Base-by-base conservation (phyloP, 805 yeast species). In the Ogataea pilisensis region DNA sequence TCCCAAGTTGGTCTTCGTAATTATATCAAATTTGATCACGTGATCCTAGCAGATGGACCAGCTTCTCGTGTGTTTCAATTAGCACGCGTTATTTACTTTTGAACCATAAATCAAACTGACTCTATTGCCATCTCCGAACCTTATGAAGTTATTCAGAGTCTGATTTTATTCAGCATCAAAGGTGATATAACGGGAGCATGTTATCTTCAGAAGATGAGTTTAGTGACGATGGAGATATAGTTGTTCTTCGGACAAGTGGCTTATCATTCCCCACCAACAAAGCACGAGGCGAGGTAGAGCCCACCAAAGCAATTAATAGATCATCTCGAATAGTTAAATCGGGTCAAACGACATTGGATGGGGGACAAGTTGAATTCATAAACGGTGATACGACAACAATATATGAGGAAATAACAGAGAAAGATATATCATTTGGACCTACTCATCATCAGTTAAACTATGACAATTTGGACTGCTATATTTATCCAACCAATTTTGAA, bases 401-500 rank as follows among this genome's bases (percentile, higher is more conserved):
- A n/a, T 60, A 60, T 34, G 56, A 52, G 40, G 56, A 54, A 31
- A 45, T 58, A 9, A 44, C 45, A 26, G 57, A 54, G 35, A 45
- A 49, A 11, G 49, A 57, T 13, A 52, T 54, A 2, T 48, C 48
- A 4, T 48, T 52, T 41, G 19, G 53, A 6, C 70, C 75, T 0
- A 73, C 79, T 2, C 79, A 76, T 46, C 87, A 80, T 50, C 64
- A 63, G 9, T 53, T 82, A 31, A 62, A 74, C 47, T 37, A 45
- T 3, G 64, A 58, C 3, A 62, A 61, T 8, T 46, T 80, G 7
- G 39, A 50, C 1, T 66, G 77, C 0, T 86, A 80, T 54, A 65
- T 87, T 0, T 93, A 95, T 58, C 99, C 99, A 0, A 79, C 88
- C 1, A 91, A 93, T 54, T 76, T 77, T 48, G 85, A 85, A 45